A percentile compares a stretch with the other conserved stretches of the same genome.
Conservation (phyloP, 2,329 filamentous ascomycete species). For the Chaetomiaceae sp. region DNA sequence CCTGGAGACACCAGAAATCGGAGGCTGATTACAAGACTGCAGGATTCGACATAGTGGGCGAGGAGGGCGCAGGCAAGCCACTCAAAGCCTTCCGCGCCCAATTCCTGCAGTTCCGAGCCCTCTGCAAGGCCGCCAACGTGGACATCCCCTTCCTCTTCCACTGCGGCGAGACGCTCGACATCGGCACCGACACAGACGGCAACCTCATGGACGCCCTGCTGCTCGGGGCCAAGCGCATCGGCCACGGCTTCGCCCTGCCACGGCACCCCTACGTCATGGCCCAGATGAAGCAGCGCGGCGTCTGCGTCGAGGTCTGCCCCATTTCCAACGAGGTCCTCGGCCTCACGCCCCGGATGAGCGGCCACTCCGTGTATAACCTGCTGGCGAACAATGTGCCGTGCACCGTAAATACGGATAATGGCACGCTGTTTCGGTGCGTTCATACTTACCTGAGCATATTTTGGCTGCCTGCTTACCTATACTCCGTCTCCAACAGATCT, state of each 20-base stretch:
- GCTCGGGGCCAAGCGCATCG: slow-evolving; percentile 64
- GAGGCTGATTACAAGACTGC: neutral
- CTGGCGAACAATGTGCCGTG: slow-evolving; percentile 70
- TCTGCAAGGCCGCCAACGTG: slow-evolving; percentile 44
- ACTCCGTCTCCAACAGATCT: slow-evolving; percentile 50
- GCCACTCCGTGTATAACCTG: slow-evolving; percentile 63
- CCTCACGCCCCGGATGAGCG: slow-evolving; percentile 59
- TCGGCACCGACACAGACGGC: slow-evolving; percentile 58
- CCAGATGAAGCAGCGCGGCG: slow-evolving; percentile 56
- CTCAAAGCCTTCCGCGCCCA: slow-evolving; percentile 52
- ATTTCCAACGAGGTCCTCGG: slow-evolving; percentile 75
- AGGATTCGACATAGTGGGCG: slow-evolving; percentile 68
- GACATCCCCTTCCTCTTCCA: slow-evolving; percentile 72
- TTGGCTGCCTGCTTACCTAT: neutral
- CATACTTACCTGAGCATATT: neutral
- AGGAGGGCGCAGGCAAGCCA: slow-evolving; percentile 59
- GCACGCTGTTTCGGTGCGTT: slow-evolving; percentile 61
- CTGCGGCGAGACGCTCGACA: slow-evolving; percentile 69
- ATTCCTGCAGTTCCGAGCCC: slow-evolving; percentile 51
- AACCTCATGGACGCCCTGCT: slow-evolving; percentile 67
- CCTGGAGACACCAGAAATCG: neutral
- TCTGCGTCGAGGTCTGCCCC: slow-evolving; percentile 72
- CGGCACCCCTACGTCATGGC: slow-evolving; percentile 64
- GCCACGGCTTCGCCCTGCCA: slow-evolving; percentile 67
- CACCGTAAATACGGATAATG: slow-evolving; percentile 71